phyloP scores from a whole-genome alignment of 2,329 filamentous ascomycete genomes.

The Coniochaeta sp. region DNA sequence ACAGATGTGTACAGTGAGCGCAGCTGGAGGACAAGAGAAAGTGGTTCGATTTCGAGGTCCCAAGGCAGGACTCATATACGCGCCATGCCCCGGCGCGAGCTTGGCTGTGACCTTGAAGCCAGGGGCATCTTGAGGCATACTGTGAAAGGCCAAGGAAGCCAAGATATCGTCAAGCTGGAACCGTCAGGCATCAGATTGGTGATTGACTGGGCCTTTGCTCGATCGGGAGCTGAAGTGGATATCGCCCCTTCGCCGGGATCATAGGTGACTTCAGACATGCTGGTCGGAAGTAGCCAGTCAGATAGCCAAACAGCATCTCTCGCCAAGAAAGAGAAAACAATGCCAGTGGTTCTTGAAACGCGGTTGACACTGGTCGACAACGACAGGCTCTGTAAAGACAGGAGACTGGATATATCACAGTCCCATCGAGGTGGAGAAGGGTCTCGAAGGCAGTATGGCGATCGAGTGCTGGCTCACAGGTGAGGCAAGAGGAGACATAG shows the following conservation, averaged over 20 bases:
- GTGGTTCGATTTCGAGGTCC: slow-evolving; percentile 2
- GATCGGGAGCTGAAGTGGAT: neutral
- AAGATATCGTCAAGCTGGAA: neutral
- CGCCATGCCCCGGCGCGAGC: slow-evolving; percentile 5
- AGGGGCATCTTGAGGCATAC: neutral
- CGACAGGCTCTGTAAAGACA: neutral
- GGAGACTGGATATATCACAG: neutral
- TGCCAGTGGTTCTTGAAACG: slow-evolving; percentile 13
- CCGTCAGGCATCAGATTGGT: neutral
- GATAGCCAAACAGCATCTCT: neutral
- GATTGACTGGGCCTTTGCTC: neutral
- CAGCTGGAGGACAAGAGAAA: slow-evolving; percentile 20
- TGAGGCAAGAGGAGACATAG: slow-evolving; percentile 4
- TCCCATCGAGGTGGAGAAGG: neutral
- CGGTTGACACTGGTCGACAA: slow-evolving; percentile 11
- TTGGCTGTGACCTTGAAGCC: neutral
- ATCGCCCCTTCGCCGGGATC: neutral
- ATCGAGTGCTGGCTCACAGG: neutral
- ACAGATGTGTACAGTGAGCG: slow-evolving; percentile 20
- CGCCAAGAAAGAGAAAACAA: slow-evolving; percentile 11
- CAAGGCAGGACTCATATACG: slow-evolving; percentile 23
- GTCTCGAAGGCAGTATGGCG: neutral
- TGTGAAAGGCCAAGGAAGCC: slow-evolving; percentile 4
- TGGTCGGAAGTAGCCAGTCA: neutral
- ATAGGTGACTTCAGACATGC: neutral